These are phyloP conservation scores for Xerocomus minutiporus DNA, from an alignment of 1,284 basidiomycete genomes.

Conservation along the genomic window DNA sequence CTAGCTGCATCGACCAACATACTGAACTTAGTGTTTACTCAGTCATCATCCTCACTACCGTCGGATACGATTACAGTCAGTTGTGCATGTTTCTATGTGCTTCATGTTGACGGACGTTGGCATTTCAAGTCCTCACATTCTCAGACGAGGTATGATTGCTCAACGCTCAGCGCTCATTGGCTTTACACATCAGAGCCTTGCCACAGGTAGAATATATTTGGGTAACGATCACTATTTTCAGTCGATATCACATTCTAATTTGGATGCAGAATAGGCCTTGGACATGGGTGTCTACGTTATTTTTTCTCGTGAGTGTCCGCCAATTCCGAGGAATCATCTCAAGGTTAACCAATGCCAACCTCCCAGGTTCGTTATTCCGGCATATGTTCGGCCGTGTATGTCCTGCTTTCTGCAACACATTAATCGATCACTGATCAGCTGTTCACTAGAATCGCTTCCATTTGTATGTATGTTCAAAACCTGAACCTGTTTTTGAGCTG, in stretches of 20 bases:
- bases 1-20: no score
- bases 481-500: neutral
- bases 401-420: neutral
- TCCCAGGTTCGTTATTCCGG: neutral
- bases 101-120: neutral
- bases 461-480: neutral
- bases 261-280: neutral
- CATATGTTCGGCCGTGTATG: neutral
- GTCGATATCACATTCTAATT: neutral
- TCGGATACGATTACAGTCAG: neutral
- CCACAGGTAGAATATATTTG: neutral
- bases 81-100: neutral
- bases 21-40: neutral
- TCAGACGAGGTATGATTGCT: neutral
- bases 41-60: neutral
- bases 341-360: neutral
- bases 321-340: neutral
- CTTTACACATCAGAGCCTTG: neutral
- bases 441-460: neutral
- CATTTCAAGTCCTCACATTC: neutral
- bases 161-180: no score
- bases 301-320: neutral
- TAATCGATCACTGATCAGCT: neutral
- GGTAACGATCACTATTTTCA: neutral
- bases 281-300: neutral